Conservation (phyloP, 345 rosid genomes). For the Lepidium didymum region DNA sequence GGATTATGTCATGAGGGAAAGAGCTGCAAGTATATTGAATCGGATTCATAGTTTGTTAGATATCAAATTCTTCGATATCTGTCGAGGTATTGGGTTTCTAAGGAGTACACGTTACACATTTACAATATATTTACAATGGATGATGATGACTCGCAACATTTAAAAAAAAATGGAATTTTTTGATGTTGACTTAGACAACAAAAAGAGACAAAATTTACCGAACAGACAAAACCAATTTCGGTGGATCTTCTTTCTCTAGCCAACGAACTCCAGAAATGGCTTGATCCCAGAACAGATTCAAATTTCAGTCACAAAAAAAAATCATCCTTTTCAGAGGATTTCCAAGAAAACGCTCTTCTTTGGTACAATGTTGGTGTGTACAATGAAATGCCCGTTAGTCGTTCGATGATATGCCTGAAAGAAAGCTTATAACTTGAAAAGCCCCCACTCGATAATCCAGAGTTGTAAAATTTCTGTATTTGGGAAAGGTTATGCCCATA, state of each 20-base stretch:
- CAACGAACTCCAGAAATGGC: neutral
- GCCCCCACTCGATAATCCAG: neutral
- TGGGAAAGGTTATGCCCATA: neutral
- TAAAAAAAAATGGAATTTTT: neutral
- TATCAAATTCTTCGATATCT: neutral
- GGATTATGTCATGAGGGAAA: conserved; percentile 50
- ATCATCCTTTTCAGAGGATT: neutral
- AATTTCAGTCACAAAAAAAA: neutral
- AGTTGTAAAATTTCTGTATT: neutral
- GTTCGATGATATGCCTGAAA: neutral
- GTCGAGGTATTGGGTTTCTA: neutral
- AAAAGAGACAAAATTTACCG: neutral
- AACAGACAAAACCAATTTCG: neutral
- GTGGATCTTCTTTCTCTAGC: neutral
- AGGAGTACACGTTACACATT: conserved; percentile 12
- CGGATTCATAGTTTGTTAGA: neutral
- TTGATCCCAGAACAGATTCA: neutral
- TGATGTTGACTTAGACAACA: conserved; percentile 19
- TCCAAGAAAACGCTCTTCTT: neutral
- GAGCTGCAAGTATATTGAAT: conserved; percentile 14
- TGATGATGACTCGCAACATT: neutral
- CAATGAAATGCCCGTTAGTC: neutral
- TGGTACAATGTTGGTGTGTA: neutral
- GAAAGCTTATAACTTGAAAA: neutral
- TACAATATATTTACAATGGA: neutral